Conservation (phyloP, 2,329 filamentous ascomycete species). For the Alternaria hordeiaustralica region DNA sequence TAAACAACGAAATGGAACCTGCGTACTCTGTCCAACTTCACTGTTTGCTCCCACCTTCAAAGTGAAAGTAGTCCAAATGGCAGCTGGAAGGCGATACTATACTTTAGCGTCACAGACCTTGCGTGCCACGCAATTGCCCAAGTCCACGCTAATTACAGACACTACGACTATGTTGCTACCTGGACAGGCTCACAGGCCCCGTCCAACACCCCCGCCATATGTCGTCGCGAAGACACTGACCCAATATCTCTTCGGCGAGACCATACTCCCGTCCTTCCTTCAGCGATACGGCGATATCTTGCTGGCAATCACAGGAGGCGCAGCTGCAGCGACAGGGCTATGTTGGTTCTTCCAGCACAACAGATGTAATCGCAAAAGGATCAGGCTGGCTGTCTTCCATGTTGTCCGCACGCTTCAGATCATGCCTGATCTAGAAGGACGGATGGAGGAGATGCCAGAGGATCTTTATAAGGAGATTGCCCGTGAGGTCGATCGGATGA, state of each 20-base stretch:
- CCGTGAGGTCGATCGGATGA: neutral
- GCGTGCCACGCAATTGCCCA: neutral
- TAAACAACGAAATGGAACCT: no score
- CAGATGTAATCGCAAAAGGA: neutral
- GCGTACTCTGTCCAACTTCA: neutral
- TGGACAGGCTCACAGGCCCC: neutral
- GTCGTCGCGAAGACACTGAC: neutral
- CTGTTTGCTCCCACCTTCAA: neutral
- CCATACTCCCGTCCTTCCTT: neutral
- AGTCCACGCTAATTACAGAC: neutral
- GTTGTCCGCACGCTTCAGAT: neutral
- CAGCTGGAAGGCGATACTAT: neutral
- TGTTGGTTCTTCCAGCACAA: neutral
- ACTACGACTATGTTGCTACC: neutral
- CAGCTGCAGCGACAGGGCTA: neutral
- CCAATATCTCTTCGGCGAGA: neutral
- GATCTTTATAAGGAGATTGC: neutral
- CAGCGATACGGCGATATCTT: neutral
- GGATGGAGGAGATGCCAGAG: neutral
- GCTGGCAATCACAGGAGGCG: neutral
- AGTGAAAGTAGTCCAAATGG: neutral
- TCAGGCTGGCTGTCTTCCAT: neutral
- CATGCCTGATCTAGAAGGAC: neutral
- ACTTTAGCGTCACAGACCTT: neutral
- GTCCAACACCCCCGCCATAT: neutral